Conservation (phyloP, 108 stramenopile genomes). For the Chaetoceros tenuissimus region DNA sequence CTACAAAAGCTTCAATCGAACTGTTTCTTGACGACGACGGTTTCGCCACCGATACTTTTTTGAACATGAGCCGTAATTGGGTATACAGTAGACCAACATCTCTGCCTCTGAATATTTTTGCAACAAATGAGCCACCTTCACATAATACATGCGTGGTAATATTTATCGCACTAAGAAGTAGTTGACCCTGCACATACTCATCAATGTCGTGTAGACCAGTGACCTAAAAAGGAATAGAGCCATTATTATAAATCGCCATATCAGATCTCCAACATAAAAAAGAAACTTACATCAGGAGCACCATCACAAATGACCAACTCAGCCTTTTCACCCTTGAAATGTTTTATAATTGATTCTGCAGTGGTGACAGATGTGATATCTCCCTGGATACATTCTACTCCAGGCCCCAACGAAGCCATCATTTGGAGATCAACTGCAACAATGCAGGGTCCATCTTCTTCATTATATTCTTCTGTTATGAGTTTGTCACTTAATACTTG, state of each 20-base stretch:
- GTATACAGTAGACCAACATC: conserved; percentile 87
- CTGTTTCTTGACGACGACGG: conserved; percentile 84
- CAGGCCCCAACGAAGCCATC: conserved; percentile 91
- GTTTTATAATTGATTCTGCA: conserved; percentile 65
- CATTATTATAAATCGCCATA: too few relatives aligned
- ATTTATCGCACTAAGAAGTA: conserved; percentile 87
- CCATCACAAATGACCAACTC: conserved; percentile 98
- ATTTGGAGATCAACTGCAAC: conserved; percentile 96
- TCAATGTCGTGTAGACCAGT: conserved; percentile 85
- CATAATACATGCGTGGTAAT: conserved; percentile 86
- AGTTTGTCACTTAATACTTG: conserved; percentile 84
- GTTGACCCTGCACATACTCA: conserved; percentile 89
- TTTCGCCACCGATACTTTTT: conserved; percentile 72
- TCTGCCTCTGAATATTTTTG: conserved; percentile 95
- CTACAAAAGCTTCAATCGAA: conserved; percentile 88
- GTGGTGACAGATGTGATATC: conserved; percentile 90
- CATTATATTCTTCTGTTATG: conserved; percentile 9
- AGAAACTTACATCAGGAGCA: conserved; percentile 97
- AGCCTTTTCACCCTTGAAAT: conserved; percentile 74
- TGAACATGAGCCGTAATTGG: conserved; percentile 87
- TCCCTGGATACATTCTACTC: conserved; percentile 87
- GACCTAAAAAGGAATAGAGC: conserved; percentile 71
- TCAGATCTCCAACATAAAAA: conserved; percentile 92
- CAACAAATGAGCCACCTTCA: conserved; percentile 90
- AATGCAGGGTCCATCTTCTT: conserved; percentile 32